A percentile compares a stretch with the other conserved stretches of the same genome.
Conservation (phyloP, 768 basidiomycete genomes). For the Leccinum obscurum region DNA sequence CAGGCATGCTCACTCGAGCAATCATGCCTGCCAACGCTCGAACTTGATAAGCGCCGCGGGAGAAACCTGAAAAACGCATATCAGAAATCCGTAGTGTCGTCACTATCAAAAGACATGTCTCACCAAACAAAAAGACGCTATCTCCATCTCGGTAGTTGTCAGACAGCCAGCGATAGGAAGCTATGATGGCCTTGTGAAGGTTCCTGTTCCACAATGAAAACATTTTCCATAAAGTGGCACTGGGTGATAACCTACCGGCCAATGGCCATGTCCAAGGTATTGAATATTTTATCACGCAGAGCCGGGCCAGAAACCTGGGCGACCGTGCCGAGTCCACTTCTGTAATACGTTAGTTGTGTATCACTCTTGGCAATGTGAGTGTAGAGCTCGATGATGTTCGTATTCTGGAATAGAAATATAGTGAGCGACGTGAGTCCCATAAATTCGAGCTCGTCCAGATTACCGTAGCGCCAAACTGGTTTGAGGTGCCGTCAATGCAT, state of each 20-base stretch:
- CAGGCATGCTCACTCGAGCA: constrained; percentile 28
- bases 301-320: constrained; percentile 26
- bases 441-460: not conserved
- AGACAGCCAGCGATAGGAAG: constrained; percentile 43
- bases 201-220: constrained; percentile 28
- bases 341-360: constrained; percentile 40
- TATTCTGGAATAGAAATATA: constrained; percentile 28
- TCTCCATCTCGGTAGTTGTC: constrained; percentile 41
- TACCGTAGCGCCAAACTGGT: constrained; percentile 38
- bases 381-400: constrained; percentile 43
- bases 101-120: not conserved
- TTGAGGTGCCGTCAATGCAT: constrained; percentile 43
- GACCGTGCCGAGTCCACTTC: constrained; percentile 41
- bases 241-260: constrained; percentile 33
- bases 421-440: constrained; percentile 1
- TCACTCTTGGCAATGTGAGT: constrained; percentile 35
- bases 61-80: constrained; percentile 37
- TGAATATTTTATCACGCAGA: constrained; percentile 20
- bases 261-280: constrained; percentile 34
- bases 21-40: constrained; percentile 47
- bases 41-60: constrained; percentile 49
- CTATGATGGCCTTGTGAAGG: constrained; percentile 35
- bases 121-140: constrained; percentile 43
- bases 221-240: not conserved
- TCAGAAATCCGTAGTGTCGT: constrained; percentile 1